Evolutionary conservation across 2,329 filamentous ascomycete species (phyloP), one percentile per base, ranked within the genome.

Genomic region (Penicillium sp.): DNA sequence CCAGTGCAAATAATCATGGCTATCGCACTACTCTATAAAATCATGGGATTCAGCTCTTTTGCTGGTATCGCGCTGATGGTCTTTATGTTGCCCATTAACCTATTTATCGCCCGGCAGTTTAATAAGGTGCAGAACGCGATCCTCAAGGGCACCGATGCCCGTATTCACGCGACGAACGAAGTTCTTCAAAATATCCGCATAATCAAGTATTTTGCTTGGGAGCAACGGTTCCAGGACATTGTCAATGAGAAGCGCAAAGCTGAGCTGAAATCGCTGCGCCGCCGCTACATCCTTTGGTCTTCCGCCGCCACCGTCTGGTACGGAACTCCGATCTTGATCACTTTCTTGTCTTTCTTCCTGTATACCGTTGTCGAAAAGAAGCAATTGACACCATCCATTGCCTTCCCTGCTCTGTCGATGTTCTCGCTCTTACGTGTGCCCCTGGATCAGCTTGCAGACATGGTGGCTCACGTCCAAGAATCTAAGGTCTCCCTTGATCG

Each of bases 191-290:
- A 97, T 64, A 97, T 99, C 60, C 86, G 94, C 46, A 96, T 99
- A 69, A 97, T 99, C 82, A 99, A 99, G 69, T 99, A 94, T 72
- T 99, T 99, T 69, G 92, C 94, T 0, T 99, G 94, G 94, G 94
- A 99, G 71, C 85, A 91, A 63, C 88, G 92, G 2, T 99, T 96
- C 69, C 84, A 89, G 51, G 82, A 84, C 20, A 85, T 90, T 48
- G 90, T 99, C 30, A 88, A 95, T 54, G 92, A 96, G 69, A 96
- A 96, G 75, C 85, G 94, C 56, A 79, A 80, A 39, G 78, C 78
- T 3, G 94, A 99, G 70, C 79, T 99, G 46, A 85, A 82, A 62
- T 84, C 90, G 28, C 74, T 99, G 48, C 86, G 91, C 51, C 83
- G 82, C 35, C 84, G 92, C 54, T 99, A 95, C 74, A 84, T 96